Evolutionary conservation across 805 yeast species (phyloP), one percentile per base, ranked within the genome.

Genomic region (Zygosaccharomyces bailii): DNA sequence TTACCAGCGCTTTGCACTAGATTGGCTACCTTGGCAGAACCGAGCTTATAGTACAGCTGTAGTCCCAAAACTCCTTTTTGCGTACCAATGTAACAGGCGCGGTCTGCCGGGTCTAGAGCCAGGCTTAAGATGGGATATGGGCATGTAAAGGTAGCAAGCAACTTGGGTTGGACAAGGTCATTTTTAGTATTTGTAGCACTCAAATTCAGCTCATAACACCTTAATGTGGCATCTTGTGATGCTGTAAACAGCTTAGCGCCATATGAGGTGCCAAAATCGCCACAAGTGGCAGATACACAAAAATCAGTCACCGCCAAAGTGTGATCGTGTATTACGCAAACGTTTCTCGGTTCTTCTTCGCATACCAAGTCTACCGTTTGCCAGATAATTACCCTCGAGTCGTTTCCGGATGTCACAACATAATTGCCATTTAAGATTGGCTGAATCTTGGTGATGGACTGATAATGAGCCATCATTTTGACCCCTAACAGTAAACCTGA

Each of bases 301-400:
- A 75, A 59, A 49, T 66, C 78, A 7, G 75, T 70, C 4, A 75
- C 64, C 3, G 67, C 71, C 49, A 63, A 69, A 31, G 60, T 65
- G 56, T 83, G 85, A 54, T 84, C 89, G 5, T 81, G 75, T 41
- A 84, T 66, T 5, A 78, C 68, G 33, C 72, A 74, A 41, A 71
- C 69, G 2, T 91, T 89, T 57, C 80, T 83, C 20, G 75, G 63
- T 6, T 68, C 70, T 45, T 52, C 68, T 54, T 41, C 62, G 34
- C 47, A 62, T 33, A 44, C 68, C 48, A 90, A 67, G 53, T 87
- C 95, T 14, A 71, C 50, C 0, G 82, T 67, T 49, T 75, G 77
- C 95, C 96, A 90, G 3, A 85, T 75, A 19, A 83, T 71, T 11
- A 84, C 74, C 50, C 96, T 72, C 1, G 96, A 80, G 68, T 91